phyloP scores from a whole-genome alignment of 2,329 filamentous ascomycete species.

The Cadophora sp. region DNA sequence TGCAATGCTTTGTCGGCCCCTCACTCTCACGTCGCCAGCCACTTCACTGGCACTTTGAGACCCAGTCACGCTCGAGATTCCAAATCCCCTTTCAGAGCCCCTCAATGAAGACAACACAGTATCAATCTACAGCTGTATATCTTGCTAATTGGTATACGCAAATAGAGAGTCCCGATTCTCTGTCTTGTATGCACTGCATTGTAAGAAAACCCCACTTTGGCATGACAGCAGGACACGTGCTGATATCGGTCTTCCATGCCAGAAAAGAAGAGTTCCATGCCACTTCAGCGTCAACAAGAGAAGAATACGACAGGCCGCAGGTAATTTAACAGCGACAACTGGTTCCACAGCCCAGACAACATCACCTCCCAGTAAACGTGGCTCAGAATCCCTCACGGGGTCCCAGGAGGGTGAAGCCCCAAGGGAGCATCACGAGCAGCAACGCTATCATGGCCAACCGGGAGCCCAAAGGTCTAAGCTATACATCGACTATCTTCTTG shows the following conservation, averaged over 20 bases:
- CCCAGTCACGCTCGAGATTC: neutral
- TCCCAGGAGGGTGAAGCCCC: neutral
- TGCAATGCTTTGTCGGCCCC: neutral
- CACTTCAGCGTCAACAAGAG: slow-evolving; percentile 40
- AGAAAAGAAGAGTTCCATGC: slow-evolving; percentile 38
- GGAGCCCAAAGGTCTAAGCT: slow-evolving; percentile 19
- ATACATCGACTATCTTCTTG: slow-evolving; percentile 36
- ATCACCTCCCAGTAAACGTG: neutral
- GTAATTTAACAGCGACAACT: neutral
- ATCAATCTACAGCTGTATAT: neutral
- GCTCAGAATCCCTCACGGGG: too few species aligned
- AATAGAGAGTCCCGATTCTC: neutral
- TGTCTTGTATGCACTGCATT: neutral
- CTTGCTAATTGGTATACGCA: neutral
- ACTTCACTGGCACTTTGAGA: too few species aligned
- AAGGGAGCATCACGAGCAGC: slow-evolving; percentile 2
- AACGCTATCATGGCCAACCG: neutral
- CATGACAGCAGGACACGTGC: neutral
- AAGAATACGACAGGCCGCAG: slow-evolving; percentile 3
- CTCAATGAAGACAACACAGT: neutral
- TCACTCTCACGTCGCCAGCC: neutral
- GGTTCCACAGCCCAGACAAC: neutral
- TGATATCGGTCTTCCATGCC: neutral
- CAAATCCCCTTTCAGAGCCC: neutral
- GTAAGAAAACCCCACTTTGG: neutral